These are phyloP conservation scores for Wallacemonas collosoma DNA, from an alignment of 208 protist genomes.

Conservation along the genomic window DNA sequence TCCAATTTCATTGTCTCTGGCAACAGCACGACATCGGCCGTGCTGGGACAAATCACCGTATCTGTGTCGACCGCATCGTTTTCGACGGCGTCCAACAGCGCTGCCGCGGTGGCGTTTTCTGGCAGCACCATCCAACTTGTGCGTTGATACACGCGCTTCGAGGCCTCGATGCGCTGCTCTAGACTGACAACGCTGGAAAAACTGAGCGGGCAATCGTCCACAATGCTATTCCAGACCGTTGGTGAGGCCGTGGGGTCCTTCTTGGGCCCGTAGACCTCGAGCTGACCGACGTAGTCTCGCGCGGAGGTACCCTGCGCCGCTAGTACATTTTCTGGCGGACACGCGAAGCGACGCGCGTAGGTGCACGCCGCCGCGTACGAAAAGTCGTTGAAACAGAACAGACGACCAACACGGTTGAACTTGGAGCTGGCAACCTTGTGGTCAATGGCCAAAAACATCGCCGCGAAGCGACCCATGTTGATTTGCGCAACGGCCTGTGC, in stretches of 20 bases:
- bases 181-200: conserved; percentile 38
- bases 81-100: conserved; percentile 39
- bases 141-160: conserved; percentile 38
- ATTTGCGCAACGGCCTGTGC: conserved; percentile 19
- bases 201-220: conserved; percentile 28
- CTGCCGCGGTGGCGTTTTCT: conserved; percentile 41
- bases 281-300: conserved; percentile 16
- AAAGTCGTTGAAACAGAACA: conserved; percentile 58
- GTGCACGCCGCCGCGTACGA: conserved; percentile 54
- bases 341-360: conserved; percentile 49
- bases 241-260: conserved; percentile 44
- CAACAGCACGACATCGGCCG: conserved; percentile 54
- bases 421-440: conserved; percentile 46
- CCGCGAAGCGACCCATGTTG: conserved; percentile 38
- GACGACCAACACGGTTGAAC: conserved; percentile 39
- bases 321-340: conserved; percentile 14
- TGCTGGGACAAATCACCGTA: conserved; percentile 4
- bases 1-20: conserved; percentile 53
- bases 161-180: conserved; percentile 53
- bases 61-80: not conserved
- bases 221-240: conserved; percentile 39
- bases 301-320: not conserved
- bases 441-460: conserved; percentile 50
- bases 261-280: conserved; percentile 42
- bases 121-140: conserved; percentile 48